A percentile compares a stretch with the other conserved stretches of the same genome.
Conservation (phyloP, 2,329 filamentous ascomycete species). For the Plectosphaerella cucumerina region DNA sequence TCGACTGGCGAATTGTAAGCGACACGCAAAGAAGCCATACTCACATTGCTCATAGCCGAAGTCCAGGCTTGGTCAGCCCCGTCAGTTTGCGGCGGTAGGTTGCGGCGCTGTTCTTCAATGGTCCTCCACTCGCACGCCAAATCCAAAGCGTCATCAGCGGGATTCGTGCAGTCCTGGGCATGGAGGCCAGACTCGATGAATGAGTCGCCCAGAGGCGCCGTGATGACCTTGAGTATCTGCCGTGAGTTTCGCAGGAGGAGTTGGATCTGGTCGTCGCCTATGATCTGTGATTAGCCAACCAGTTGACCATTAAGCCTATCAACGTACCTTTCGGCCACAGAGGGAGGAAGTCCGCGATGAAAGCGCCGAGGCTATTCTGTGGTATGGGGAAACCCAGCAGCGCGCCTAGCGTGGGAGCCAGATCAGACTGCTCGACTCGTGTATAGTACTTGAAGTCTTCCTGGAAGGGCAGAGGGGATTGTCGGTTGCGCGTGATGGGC, state of each 20-base stretch:
- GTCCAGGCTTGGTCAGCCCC: constrained; percentile 35
- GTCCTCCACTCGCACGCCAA: constrained; percentile 67
- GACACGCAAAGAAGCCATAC: constrained; percentile 3
- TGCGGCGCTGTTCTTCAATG: constrained; percentile 16
- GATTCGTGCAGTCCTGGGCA: constrained; percentile 23
- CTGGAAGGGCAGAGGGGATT: constrained; percentile 53
- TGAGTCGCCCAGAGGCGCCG: constrained; percentile 60
- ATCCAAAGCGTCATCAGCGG: constrained; percentile 44
- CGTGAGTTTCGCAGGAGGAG: constrained; percentile 73
- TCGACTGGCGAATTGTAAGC: constrained; percentile 4
- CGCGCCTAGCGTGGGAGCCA: constrained; percentile 83
- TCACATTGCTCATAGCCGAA: constrained; percentile 36
- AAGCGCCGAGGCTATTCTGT: constrained; percentile 83
- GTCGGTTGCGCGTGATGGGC: constrained; percentile 37
- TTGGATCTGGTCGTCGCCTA: constrained; percentile 53
- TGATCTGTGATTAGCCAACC: constrained; percentile 11
- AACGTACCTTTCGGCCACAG: constrained; percentile 67
- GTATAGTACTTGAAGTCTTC: constrained; percentile 81
- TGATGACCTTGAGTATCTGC: constrained; percentile 75
- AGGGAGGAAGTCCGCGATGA: constrained; percentile 73
- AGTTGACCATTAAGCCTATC: neutral
- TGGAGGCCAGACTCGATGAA: constrained; percentile 19
- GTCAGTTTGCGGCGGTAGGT: constrained; percentile 13
- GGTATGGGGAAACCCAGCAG: constrained; percentile 85
- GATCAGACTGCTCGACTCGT: constrained; percentile 87